Base-by-base conservation (phyloP, 164 flowering plant species). In the Tetrastigma voinierianum region DNA sequence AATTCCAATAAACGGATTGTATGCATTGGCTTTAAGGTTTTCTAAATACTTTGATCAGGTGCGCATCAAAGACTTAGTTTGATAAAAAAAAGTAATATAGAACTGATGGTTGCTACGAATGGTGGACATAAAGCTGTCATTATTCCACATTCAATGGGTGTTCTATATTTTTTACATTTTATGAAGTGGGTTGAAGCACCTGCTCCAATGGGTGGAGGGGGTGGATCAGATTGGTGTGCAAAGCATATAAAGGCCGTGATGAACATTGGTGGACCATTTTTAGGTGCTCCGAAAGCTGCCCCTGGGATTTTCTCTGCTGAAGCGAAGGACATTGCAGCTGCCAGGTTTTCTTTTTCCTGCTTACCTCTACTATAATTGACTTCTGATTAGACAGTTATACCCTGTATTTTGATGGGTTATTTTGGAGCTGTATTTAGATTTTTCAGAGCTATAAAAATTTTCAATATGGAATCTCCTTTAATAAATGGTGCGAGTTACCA, bases 241-340 rank as follows among this genome's bases (percentile, higher is more conserved):
- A 83, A 73, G 70, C 86, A 89, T 73, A 85, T 89, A 61, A 89
- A 89, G 74, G 88, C 94, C 11, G 88, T 89, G 67, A 80, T 89
- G 84, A 89, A 89, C 72, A 89, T 89, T 72, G 99, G 93, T 65
- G 99, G 90, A 65, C 98, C 98, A 47, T 82, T 96, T 80, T 73
- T 96, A 65, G 99, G 99, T 67, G 99, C 90, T 74, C 99, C 99
- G 64, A 96, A 96, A 73, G 90, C 97, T 51, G 81, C 88, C 12
- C 66, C 93, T n/a, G 99, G 91, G 25, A 89, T 96, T 74, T 90
- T 96, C 78, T 96, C 99, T 24, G 79, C 96, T 64, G 99, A 96
- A 82, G 98, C 92, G 49, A 90, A 73, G 82, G 99, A 96, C 76
- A 81, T 96, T 76, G 99, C 99, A 13, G 86, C 86, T 61, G 98